Evolutionary conservation across 192 early-diverging fungal genomes (phyloP).

Genomic region (Backusella liffmaniae): DNA sequence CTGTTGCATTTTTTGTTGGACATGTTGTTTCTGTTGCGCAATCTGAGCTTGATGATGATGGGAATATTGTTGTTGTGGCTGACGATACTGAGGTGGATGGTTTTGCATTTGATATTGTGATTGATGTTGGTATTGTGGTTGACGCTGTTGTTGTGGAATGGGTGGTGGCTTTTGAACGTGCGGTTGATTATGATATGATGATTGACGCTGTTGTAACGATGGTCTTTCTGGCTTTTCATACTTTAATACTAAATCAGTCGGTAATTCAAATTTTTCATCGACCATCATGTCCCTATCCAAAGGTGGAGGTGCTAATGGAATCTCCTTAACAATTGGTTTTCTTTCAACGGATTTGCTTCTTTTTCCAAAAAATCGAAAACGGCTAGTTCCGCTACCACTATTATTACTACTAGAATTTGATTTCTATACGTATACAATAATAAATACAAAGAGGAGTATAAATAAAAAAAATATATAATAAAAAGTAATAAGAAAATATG

Average conservation of each 20-base stretch:
- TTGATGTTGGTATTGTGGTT: background rate
- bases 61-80: background rate
- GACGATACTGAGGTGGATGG: background rate
- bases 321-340: background rate
- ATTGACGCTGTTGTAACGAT: background rate
- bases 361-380: conserved; percentile 5
- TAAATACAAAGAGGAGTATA: background rate
- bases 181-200: background rate
- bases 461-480: background rate
- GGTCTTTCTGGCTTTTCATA: conserved; percentile 4
- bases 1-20: background rate
- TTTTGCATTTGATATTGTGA: background rate
- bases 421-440: background rate
- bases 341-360: background rate
- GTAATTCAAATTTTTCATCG: conserved; percentile 6
- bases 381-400: background rate
- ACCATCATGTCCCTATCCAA: conserved; percentile 1
- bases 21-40: background rate
- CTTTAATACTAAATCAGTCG: background rate
- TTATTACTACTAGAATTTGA: background rate
- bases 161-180: background rate
- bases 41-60: background rate
- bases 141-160: background rate
- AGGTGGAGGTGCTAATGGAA: background rate
- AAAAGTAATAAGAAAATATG: background rate